phyloP scores from a whole-genome alignment of 2,329 filamentous ascomycete genomes.

The Fusarium torulosum region DNA sequence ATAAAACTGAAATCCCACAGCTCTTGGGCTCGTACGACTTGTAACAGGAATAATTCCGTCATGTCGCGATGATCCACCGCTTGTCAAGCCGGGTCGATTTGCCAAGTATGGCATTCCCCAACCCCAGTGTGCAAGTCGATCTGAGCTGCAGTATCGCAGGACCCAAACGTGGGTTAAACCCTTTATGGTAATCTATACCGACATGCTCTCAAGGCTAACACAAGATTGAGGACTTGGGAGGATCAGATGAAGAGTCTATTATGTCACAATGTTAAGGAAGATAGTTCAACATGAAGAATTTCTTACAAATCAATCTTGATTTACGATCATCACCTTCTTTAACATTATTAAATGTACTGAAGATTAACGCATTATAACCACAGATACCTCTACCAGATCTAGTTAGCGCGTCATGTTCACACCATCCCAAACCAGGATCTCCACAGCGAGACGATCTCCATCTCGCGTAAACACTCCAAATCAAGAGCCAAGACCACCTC shows the following conservation, averaged over 20 bases:
- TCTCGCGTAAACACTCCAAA: conserved; percentile 8
- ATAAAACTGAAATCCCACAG: background rate
- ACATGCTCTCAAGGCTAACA: background rate
- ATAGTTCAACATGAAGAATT: too few relatives aligned
- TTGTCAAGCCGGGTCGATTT: conserved; percentile 8
- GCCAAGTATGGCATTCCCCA: conserved; percentile 12
- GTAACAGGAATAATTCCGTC: background rate
- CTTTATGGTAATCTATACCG: background rate
- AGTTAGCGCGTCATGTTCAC: background rate
- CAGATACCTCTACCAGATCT: too few relatives aligned
- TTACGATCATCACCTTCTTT: too few relatives aligned
- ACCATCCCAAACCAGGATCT: conserved; percentile 3
- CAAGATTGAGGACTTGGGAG: too few relatives aligned
- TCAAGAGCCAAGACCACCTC: background rate
- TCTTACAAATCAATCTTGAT: too few relatives aligned
- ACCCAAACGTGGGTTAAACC: background rate
- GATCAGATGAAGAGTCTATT: too few relatives aligned
- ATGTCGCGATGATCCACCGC: background rate
- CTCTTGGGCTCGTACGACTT: conserved; percentile 1
- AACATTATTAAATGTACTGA: too few relatives aligned
- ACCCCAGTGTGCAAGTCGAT: background rate
- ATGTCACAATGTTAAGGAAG: too few relatives aligned
- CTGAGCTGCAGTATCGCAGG: background rate
- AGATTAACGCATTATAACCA: too few relatives aligned
- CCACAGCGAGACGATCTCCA: conserved; percentile 7